Conservation (phyloP, 305 asterid genomes). For the Fraxinus sp. region DNA sequence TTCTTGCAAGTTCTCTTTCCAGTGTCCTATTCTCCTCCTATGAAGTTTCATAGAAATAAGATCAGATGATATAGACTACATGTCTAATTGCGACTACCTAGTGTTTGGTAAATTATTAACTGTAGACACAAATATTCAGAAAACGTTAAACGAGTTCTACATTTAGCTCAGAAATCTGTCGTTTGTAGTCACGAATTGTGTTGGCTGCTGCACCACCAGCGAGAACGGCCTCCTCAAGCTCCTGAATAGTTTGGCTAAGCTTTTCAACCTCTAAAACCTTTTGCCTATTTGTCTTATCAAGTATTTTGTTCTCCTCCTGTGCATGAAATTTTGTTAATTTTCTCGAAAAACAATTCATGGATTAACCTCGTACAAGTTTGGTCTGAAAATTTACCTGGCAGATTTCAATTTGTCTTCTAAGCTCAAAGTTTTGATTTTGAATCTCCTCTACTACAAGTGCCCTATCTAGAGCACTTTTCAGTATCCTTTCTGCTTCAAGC, state of each 20-base stretch:
- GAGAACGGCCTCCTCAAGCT: constrained; percentile 91
- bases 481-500: constrained; percentile 77
- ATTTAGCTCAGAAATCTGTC: constrained; percentile 65
- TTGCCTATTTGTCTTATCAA: constrained; percentile 74
- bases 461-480: constrained; percentile 78
- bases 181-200: constrained; percentile 61
- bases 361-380: neutral
- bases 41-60: constrained; percentile 9
- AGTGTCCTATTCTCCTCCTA: constrained; percentile 89
- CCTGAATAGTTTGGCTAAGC: constrained; percentile 70
- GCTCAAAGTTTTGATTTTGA: constrained; percentile 73
- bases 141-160: constrained; percentile 30
- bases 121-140: neutral
- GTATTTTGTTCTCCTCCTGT: constrained; percentile 84
- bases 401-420: constrained; percentile 77
- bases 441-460: constrained; percentile 82
- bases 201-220: constrained; percentile 90
- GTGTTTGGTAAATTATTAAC: neutral
- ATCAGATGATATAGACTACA: neutral
- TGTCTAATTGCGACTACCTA: neutral
- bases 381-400: constrained; percentile 49
- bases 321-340: neutral
- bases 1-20: constrained; percentile 87
- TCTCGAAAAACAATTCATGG: neutral
- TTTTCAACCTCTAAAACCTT: constrained; percentile 85